A percentile compares a stretch with the other conserved stretches of the same genome.
phyloP scores from a whole-genome alignment of 768 basidiomycete species.

The Lentinula detonsa region DNA sequence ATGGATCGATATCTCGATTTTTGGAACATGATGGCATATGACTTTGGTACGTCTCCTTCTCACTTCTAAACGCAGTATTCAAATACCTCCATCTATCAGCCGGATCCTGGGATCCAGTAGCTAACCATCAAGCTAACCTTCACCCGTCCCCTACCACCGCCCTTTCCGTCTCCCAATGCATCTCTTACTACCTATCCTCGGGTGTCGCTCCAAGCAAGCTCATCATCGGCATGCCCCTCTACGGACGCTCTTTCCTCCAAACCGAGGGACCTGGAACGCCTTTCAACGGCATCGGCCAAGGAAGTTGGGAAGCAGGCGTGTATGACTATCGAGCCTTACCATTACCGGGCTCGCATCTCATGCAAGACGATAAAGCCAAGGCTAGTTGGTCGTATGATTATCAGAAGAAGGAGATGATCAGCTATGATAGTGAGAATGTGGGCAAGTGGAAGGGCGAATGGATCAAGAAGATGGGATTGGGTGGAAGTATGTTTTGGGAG shows the following conservation, averaged over 20 bases:
- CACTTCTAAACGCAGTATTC: background rate
- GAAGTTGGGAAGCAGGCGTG: constrained; percentile 87
- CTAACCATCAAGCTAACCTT: constrained; percentile 85
- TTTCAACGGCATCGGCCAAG: constrained; percentile 79
- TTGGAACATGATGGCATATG: constrained; percentile 98
- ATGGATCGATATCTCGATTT: constrained; percentile 91
- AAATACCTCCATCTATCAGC: constrained; percentile 28
- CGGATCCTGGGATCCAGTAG: constrained; percentile 67
- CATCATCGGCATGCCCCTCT: constrained; percentile 87
- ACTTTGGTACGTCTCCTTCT: constrained; percentile 50
- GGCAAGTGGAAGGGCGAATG: constrained; percentile 74
- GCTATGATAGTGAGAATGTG: constrained; percentile 70
- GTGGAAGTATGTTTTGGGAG: constrained; percentile 96
- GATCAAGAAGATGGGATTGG: constrained; percentile 69
- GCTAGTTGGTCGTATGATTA: constrained; percentile 87
- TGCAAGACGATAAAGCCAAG: constrained; percentile 57
- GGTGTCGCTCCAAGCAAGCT: constrained; percentile 79
- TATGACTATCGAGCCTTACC: constrained; percentile 94
- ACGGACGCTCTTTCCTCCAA: constrained; percentile 86
- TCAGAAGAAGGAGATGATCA: constrained; percentile 70
- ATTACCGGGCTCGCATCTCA: constrained; percentile 58
- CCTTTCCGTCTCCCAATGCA: constrained; percentile 55
- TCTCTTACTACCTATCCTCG: constrained; percentile 62
- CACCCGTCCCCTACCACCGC: constrained; percentile 59
- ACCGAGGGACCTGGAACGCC: constrained; percentile 77